Conservation (phyloP, 768 basidiomycete species). For the Gloeopeniophorella convolvens region DNA sequence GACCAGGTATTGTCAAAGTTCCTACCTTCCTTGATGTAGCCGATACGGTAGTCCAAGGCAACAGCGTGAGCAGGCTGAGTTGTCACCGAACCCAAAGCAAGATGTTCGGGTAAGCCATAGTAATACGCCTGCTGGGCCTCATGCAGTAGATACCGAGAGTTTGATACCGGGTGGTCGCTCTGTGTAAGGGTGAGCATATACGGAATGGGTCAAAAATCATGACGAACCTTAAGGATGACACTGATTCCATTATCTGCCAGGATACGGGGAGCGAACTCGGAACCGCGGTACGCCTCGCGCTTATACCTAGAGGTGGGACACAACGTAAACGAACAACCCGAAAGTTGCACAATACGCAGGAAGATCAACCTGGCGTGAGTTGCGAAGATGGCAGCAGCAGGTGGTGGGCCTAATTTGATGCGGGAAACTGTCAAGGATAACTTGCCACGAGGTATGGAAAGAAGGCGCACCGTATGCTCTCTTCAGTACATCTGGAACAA, state of each 20-base stretch:
- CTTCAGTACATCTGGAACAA: slow-evolving; percentile 73
- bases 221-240: slow-evolving; percentile 46
- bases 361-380: slow-evolving; percentile 41
- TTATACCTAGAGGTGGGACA: slow-evolving; percentile 57
- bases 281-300: slow-evolving; percentile 50
- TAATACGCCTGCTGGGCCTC: slow-evolving; percentile 64
- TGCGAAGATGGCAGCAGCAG: slow-evolving; percentile 70
- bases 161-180: slow-evolving; percentile 48
- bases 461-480: slow-evolving; percentile 43
- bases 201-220: too few relatives aligned
- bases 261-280: slow-evolving; percentile 50
- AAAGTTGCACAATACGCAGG: slow-evolving; percentile 10
- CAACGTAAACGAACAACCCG: too few relatives aligned
- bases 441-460: slow-evolving; percentile 24
- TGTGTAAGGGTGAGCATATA: too few relatives aligned
- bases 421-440: background rate
- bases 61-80: slow-evolving; percentile 63
- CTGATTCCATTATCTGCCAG: slow-evolving; percentile 42
- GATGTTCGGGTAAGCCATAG: slow-evolving; percentile 58
- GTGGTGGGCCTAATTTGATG: slow-evolving; percentile 35
- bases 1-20: slow-evolving; percentile 54
- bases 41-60: slow-evolving; percentile 72
- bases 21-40: slow-evolving; percentile 60
- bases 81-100: slow-evolving; percentile 66
- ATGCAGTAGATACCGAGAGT: slow-evolving; percentile 49